Evolutionary conservation across 1,284 basidiomycete species (phyloP), one percentile per base, ranked within the genome.

Genomic region (Mycosarcoma maydis): DNA sequence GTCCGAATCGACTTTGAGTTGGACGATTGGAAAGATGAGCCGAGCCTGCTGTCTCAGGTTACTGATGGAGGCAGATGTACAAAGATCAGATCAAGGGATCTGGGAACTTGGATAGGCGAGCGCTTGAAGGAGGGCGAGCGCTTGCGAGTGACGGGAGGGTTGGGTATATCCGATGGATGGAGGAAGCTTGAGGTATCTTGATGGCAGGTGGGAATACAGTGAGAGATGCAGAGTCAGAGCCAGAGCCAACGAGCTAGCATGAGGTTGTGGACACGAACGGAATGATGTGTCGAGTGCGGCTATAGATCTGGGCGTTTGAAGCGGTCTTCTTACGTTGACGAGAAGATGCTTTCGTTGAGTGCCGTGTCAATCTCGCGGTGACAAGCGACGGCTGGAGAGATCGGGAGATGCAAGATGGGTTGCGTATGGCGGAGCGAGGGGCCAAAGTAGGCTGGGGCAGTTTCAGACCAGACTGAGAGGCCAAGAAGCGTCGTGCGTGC

Each of bases 171-270:
- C 48, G 37, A 24, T 2, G 8, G 17, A 32, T 40, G 24, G 33
- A 43, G 20, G 26, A 39, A 32, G 23, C 44, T 33, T 34, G 44
- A 62, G 60, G 60, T 62, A 62, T 62, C 23, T 52, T 39, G 34
- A 20, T 52, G 30, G n/a, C 8, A 14, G 24, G 14, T 1, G 29
- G 47, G 20, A 45, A 56, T 56, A 48, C 40, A 43, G 52, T 19
- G 37, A n/a, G 24, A 20, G 36, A 52, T 44, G 43, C 41, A 44
- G 24, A n/a, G 19, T 56, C 43, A 52, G 22, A n/a, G 11, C 11
- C n/a, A 52, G 22, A n/a, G 11, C 11, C n/a, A 23, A 42, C 19
- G 8, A 16, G 36, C 16, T 9, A 27, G 39, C 48, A 56, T 52
- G 47, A 32, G 26, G 22, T 19, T 16, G 22, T 9, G 16, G 26